Evolutionary conservation across 2,329 filamentous ascomycete genomes (phyloP), one percentile per base, ranked within the genome.

Genomic region (Colletotrichum aenigma): DNA sequence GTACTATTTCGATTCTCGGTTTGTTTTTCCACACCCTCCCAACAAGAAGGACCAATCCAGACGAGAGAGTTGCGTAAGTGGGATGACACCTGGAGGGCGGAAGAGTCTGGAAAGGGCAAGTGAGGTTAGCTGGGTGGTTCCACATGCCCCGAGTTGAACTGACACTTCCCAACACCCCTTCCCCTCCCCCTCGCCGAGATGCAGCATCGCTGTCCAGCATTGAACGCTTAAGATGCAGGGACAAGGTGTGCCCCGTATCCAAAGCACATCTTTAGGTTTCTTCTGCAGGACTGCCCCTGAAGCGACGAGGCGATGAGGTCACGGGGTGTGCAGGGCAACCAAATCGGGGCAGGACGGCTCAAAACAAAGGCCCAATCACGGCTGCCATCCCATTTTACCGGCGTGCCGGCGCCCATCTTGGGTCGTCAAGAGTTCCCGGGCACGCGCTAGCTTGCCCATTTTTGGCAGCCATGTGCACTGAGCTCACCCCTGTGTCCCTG

Each of bases 361-460:
- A 26, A 61, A 71, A 71, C 68, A 66, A 21, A 12, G 28, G n/a
- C 55, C 68, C 72, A 75, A 71, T 75, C 68, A 75, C 62, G 61
- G 55, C 68, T 66, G 67, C 18, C 68, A 56, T 72, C 69, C 38
- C 55, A 56, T 43, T 67, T 67, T 67, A 56, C 72, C 72, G 68
- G 67, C 61, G 60, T 24, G 48, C 48, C 67, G 67, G 67, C 68
- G 68, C 52, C 61, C 34, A 71, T 52, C n/a, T 56, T 56, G 71
- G 66, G 56, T 43, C 21, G 66, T 69, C 28, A 6, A 62, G 24
- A 61, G 8, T 6, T 48, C 43, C 65, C 28, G 30, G 28, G 18
- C 34, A 56, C 26, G 48, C 66, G 56, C 36, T 55, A 43, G 66
- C 56, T 13, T 61, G 56, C 48, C 56, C 72, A 66, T 62, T 32